Evolutionary conservation across 169 alveolate species (phyloP).

Genomic region (Eimeria praecox): DNA sequence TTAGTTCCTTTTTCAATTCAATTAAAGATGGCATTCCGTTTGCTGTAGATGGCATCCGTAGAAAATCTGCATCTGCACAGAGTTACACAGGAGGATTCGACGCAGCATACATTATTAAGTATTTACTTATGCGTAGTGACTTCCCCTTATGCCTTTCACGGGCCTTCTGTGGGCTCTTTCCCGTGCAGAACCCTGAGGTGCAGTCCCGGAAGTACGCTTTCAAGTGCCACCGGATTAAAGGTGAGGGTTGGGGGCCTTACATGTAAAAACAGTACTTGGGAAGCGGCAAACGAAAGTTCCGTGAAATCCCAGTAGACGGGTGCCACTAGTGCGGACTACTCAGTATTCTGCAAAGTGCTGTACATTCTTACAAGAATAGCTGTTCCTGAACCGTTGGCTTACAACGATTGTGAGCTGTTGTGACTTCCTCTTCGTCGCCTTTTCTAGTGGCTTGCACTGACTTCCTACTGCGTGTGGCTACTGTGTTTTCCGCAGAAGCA

Average conservation of each 20-base stretch:
- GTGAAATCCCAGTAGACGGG: not conserved
- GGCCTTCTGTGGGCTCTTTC: not conserved
- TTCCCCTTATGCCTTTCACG: not conserved
- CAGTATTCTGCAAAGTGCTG: not conserved
- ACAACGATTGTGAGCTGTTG: not conserved
- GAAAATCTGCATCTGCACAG: not conserved
- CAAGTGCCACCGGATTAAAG: conserved; percentile 94
- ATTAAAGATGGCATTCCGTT: not conserved
- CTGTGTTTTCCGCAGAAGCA: conserved; percentile 69
- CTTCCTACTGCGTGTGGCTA: not conserved
- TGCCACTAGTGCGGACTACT: not conserved
- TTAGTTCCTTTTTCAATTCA: not conserved
- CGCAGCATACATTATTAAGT: not conserved
- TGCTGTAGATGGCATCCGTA: not conserved
- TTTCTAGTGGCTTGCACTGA: not conserved
- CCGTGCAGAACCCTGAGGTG: conserved; percentile 79
- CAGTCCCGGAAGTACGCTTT: conserved; percentile 93
- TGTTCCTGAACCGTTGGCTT: not conserved
- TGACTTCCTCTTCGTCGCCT: not conserved
- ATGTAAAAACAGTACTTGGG: not conserved
- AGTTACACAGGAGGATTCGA: not conserved
- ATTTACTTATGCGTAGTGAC: not conserved
- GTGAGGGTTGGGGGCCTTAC: not conserved
- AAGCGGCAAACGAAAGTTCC: not conserved
- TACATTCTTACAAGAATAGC: not conserved